A percentile compares a stretch with the other conserved stretches of the same genome.
Evolutionary conservation across 495 filamentous ascomycete genomes (phyloP).

Genomic region (Aspergillus kassunensis): DNA sequence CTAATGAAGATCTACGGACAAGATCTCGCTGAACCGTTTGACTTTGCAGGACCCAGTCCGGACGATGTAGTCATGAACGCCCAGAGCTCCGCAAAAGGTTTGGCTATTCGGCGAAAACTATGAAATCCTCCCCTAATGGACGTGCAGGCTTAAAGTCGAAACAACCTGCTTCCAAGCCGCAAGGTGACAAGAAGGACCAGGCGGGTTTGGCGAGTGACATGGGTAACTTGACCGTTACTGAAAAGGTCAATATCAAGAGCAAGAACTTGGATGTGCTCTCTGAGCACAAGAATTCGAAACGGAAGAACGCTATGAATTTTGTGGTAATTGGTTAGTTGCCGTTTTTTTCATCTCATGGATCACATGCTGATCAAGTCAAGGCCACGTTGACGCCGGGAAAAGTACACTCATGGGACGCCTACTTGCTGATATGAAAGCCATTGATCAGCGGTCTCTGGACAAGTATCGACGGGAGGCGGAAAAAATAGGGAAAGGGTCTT

Average conservation of each 20-base stretch:
- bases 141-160: constrained; percentile 46
- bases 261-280: constrained; percentile 83
- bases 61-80: constrained; percentile 87
- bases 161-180: constrained; percentile 38
- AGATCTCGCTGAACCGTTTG: constrained; percentile 50
- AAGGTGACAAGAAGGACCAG: constrained; percentile 39
- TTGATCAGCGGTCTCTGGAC: constrained; percentile 82
- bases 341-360: not conserved
- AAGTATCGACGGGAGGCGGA: constrained; percentile 85
- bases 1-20: constrained; percentile 49
- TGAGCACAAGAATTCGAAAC: constrained; percentile 70
- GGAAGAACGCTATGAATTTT: constrained; percentile 85
- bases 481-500: constrained; percentile 89
- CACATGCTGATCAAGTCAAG: constrained; percentile 41
- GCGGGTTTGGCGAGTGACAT: constrained; percentile 45
- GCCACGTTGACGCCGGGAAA: constrained; percentile 96
- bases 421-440: constrained; percentile 81
- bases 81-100: constrained; percentile 80
- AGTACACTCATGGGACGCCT: constrained; percentile 95
- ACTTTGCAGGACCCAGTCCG: constrained; percentile 88
- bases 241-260: constrained; percentile 69
- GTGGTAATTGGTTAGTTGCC: constrained; percentile 77
- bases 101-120: constrained; percentile 49
- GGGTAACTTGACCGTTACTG: constrained; percentile 59
- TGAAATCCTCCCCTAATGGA: constrained; percentile 38